These are phyloP conservation scores for Suillus ampliporus DNA, from an alignment of 768 basidiomycete species.

Conservation along the genomic window DNA sequence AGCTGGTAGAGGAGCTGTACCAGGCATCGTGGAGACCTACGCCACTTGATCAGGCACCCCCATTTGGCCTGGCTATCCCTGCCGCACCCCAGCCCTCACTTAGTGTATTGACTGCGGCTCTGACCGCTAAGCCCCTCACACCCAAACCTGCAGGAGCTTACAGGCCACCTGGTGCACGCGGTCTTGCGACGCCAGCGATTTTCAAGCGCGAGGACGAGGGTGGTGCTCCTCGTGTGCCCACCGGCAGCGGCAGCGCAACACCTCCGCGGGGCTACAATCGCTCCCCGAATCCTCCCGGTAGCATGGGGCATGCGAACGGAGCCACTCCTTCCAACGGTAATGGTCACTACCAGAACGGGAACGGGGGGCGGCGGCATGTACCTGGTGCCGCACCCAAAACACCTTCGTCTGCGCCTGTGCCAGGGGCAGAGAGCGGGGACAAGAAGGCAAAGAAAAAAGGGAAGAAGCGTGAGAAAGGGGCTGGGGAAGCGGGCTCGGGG, in stretches of 20 bases:
- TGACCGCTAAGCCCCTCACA: constrained; percentile 57
- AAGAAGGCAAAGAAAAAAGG: constrained; percentile 63
- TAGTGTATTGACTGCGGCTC: constrained; percentile 56
- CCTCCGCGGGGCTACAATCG: constrained; percentile 66
- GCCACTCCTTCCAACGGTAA: constrained; percentile 38
- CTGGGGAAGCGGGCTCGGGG: constrained; percentile 28
- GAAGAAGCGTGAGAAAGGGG: constrained; percentile 43
- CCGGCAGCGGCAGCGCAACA: constrained; percentile 59
- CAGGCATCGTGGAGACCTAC: constrained; percentile 85
- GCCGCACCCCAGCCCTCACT: constrained; percentile 67
- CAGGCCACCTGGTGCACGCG: constrained; percentile 91
- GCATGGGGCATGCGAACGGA: constrained; percentile 18
- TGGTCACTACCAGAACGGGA: constrained; percentile 36
- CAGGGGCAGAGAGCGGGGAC: constrained; percentile 35
- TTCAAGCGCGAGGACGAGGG: constrained; percentile 95
- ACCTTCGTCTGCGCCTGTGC: constrained; percentile 48
- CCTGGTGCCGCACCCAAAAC: constrained; percentile 72
- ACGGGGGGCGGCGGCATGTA: constrained; percentile 58
- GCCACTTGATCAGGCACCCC: constrained; percentile 64
- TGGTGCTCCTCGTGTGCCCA: constrained; percentile 59
- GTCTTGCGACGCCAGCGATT: constrained; percentile 83
- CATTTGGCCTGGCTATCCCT: constrained; percentile 72
- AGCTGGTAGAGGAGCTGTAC: constrained; percentile 87
- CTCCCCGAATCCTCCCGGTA: constrained; percentile 60
- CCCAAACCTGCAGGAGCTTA: constrained; percentile 86